phyloP scores from a whole-genome alignment of 2,329 filamentous ascomycete genomes.

The Beauveria sp. region DNA sequence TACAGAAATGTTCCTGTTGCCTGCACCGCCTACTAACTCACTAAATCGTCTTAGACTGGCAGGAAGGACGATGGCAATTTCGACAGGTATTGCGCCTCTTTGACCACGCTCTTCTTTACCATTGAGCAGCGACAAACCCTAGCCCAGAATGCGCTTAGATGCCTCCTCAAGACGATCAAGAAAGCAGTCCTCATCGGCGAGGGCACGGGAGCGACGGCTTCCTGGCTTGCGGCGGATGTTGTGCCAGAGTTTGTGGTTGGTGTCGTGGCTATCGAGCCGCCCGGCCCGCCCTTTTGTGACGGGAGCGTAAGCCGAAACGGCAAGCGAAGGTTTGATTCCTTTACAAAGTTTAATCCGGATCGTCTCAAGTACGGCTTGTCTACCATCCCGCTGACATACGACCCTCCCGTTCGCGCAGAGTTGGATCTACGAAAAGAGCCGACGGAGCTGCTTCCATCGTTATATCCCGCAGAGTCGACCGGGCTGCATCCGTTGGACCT shows the following conservation, averaged over 20 bases:
- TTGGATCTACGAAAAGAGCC: background rate
- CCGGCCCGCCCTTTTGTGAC: constrained; percentile 41
- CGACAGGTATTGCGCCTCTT: constrained; percentile 37
- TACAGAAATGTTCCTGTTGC: background rate
- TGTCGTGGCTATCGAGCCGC: constrained; percentile 45
- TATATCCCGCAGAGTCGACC: no score
- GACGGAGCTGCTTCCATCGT: background rate
- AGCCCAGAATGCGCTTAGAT: constrained; percentile 29
- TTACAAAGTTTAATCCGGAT: constrained; percentile 19
- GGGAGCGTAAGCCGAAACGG: constrained; percentile 1
- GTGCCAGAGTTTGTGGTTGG: constrained; percentile 39
- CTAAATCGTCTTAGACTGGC: constrained; percentile 21
- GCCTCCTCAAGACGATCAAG: constrained; percentile 35
- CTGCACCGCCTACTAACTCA: background rate
- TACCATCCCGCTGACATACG: constrained; percentile 34
- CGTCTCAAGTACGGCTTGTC: constrained; percentile 33
- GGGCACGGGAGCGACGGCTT: constrained; percentile 38
- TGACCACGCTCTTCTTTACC: constrained; percentile 28
- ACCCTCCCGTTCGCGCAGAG: constrained; percentile 23
- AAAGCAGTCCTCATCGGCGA: constrained; percentile 40
- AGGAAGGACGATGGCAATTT: constrained; percentile 38
- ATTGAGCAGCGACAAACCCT: constrained; percentile 23
- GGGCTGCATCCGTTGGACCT: background rate
- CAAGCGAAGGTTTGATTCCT: constrained; percentile 15
- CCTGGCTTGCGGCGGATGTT: constrained; percentile 41